Evolutionary conservation across 1,284 basidiomycete species (phyloP), one percentile per base, ranked within the genome.

Genomic region (Naganishia cerealis): DNA sequence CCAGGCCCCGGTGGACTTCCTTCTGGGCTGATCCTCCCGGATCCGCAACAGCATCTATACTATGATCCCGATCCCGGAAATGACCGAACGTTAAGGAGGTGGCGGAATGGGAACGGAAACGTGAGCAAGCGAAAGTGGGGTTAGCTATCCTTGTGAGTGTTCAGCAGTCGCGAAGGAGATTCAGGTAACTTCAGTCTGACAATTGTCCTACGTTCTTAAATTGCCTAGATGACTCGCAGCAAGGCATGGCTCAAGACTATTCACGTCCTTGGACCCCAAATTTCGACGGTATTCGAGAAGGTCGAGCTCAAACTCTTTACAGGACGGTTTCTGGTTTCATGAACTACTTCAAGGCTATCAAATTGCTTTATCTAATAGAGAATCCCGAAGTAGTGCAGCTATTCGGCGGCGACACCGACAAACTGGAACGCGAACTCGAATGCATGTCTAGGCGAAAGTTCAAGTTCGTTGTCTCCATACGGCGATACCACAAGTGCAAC

Each of bases 341-440:
- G 96, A 99, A 99, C 84, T 99, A 99, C 81, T 88, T 91, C 75
- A 99, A 99, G 85, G 95, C 96, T 21, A 98, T 99, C 87, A 99
- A 99, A 82, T 85, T 99, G n/a, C 86, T 99, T 38, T 97, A 98
- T 82, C 93, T 95, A 73, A 95, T 99, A 67, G 96, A 99, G 84
- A 99, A 98, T 83, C 96, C 95, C 26, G 95, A 98, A 80, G 91
- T 99, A 58, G 95, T 99, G 5, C 94, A 97, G 82, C 85, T 91
- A 65, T 97, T 93, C 75, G 95, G 95, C 65, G 94, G 94, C 52
- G 98, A 99, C 82, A 97, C 95, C 21, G 95, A 99, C 81, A 92
- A 89, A 78, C 86, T 99, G 43, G 96, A 99, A 81, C 89, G 93
- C 50, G 95, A 99, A 81, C 86, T 99, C 63, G 95, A 99, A 81